Base-by-base conservation (phyloP, 768 basidiomycete species). In the Hortiboletus flavorubellus region DNA sequence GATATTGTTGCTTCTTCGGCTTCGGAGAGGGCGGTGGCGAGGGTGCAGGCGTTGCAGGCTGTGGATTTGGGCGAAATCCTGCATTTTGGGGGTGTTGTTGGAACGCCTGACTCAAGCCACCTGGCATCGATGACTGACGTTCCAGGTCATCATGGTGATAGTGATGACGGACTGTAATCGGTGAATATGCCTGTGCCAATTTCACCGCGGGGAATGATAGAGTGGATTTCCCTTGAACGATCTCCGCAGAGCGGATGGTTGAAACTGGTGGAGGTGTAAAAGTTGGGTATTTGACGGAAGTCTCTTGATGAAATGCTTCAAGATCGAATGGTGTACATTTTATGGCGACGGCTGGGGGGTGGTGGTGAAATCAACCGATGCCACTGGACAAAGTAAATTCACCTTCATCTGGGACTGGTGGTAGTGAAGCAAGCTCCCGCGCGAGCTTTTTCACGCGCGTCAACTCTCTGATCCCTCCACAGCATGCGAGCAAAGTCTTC, bases 1-100 rank as follows among this genome's bases (percentile, higher is more conserved):
- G 97, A 69, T 93, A 99, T 68, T 96, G 93, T 68, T 96, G 96
- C 69, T 98, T 98, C 77, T 99, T 99, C 10, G 91, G 93, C 66
- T 96, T 98, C 2, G 85, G 90, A 34, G 84, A 81, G 8, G 82
- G 78, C 0, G 91, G 91, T 0, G 94, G 94, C 0, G 92, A 85
- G 2, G 95, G 93, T 26, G 93, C 93, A 7, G 95, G 95, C 4
- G 95, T 98, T 12, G 86, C 82, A 2, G 93, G 86, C 64, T 90
- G 89, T 15, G 80, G 83, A 68, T 77, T 72, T 26, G 72, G 57
- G 39, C 71, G 64, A 48, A 68, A 65, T 47, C 65, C 63, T 5
- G 64, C 48, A 56, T 59, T 66, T 48, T 70, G 68, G 15, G 61
- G 33, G 8, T 63, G 60, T 48, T 77, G 74, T 41, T 72, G 73